These are phyloP conservation scores for Aotearoamyces nothofagi DNA, from an alignment of 2,329 filamentous ascomycete species.

Conservation along the genomic window DNA sequence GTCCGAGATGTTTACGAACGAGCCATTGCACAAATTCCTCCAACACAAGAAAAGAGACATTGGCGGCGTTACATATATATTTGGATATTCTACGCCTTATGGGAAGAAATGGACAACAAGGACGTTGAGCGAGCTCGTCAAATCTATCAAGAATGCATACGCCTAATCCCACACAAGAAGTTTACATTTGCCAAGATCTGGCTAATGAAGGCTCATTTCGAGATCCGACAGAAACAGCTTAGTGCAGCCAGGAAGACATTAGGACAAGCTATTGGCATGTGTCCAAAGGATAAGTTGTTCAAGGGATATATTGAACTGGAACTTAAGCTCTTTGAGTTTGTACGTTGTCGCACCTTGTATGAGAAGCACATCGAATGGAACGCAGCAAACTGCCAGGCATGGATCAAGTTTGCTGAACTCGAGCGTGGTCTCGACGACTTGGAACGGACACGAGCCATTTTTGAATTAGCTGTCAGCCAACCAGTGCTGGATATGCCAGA, in stretches of 20 bases:
- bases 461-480: constrained; percentile 77
- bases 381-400: constrained; percentile 76
- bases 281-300: constrained; percentile 91
- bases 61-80: constrained; percentile 97
- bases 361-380: constrained; percentile 93
- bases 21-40: constrained; percentile 88
- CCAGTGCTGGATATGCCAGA: constrained; percentile 90
- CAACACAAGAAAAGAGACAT: constrained; percentile 90
- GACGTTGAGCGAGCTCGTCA: constrained; percentile 69
- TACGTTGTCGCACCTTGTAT: constrained; percentile 78
- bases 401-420: constrained; percentile 92
- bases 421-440: constrained; percentile 84
- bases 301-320: constrained; percentile 88
- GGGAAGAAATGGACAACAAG: constrained; percentile 77
- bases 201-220: constrained; percentile 86
- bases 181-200: constrained; percentile 97
- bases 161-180: constrained; percentile 82
- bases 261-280: constrained; percentile 82
- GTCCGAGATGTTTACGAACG: constrained; percentile 90
- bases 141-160: constrained; percentile 80
- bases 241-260: constrained; percentile 73
- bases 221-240: constrained; percentile 75
- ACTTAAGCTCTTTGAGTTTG: constrained; percentile 86
- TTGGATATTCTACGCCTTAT: constrained; percentile 94
- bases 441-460: constrained; percentile 78